Evolutionary conservation across 148 eudicot species (phyloP).

Genomic region (Dysphania ambrosioides): DNA sequence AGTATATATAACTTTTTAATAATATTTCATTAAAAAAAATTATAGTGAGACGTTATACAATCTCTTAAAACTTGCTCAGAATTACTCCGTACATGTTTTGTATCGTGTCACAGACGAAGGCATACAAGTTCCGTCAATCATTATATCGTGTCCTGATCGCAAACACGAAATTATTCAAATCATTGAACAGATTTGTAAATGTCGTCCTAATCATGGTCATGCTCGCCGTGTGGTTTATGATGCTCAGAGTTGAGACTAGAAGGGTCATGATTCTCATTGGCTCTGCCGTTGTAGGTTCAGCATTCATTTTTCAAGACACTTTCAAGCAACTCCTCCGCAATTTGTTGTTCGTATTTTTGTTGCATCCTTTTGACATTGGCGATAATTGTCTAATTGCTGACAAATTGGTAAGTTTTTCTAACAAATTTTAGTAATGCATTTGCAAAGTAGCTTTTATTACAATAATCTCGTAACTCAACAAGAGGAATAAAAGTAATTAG

Average conservation of each 20-base stretch:
- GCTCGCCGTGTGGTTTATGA: slow-evolving; percentile 22
- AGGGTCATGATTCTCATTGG: slow-evolving; percentile 22
- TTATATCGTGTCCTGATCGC: slow-evolving; percentile 14
- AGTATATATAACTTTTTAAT: no score
- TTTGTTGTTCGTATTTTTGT: slow-evolving; percentile 21
- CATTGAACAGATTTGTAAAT: slow-evolving; percentile 17
- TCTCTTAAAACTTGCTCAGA: neutral
- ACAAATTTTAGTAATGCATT: no score
- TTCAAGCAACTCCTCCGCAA: slow-evolving; percentile 4
- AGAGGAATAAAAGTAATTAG: no score
- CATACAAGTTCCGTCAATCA: slow-evolving; percentile 8
- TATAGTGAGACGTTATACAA: no score
- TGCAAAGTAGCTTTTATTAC: no score
- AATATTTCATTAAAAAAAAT: no score
- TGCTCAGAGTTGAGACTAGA: slow-evolving; percentile 22
- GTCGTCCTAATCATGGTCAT: slow-evolving; percentile 17
- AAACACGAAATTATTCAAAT: slow-evolving; percentile 13
- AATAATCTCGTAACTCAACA: no score
- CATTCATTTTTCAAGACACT: slow-evolving; percentile 20
- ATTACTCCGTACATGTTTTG: neutral
- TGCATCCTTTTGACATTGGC: slow-evolving; percentile 31
- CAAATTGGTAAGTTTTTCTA: slow-evolving; percentile 12
- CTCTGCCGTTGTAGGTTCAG: slow-evolving; percentile 25
- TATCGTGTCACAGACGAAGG: slow-evolving; percentile 11
- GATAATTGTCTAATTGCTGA: slow-evolving; percentile 25